Base-by-base conservation (phyloP, 768 basidiomycete species). In the Tylopilus plumbeoviolaceoides region DNA sequence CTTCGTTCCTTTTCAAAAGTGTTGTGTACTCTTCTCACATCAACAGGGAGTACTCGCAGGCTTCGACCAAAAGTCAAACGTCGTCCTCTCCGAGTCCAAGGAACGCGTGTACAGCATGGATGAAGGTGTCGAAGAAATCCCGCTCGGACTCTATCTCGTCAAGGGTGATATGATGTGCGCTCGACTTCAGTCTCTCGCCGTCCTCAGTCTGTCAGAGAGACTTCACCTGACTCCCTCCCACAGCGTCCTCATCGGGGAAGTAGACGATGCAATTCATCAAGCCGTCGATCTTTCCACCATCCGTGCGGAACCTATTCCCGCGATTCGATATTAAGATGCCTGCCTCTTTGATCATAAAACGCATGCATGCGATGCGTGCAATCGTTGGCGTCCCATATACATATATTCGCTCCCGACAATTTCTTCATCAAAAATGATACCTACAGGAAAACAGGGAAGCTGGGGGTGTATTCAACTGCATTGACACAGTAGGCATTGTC, bases 141-240 rank as follows among this genome's bases (percentile, higher is more conserved):
- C 92, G 0, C 77, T 98, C 23, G 97, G 97, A 0, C 77, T 98
- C 42, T 98, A 99, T 71, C 85, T 99, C 64, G 93, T 99, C 67
- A 94, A 98, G 63, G 97, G 97, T 4, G 97, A 99, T 67, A 94
- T 94, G 80, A 94, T 95, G 97, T 98, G 63, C 70, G 92, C 82
- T 30, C 10, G 7, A 30, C 21, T 15, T 38, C 40, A 25, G 17
- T n/a, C 15, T 35, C 6, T 7, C 35, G 5, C 5, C 35, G 10
- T 38, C 36, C 1, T 9, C 8, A 7, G 15, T 42, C 30, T 10
- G 8, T 30, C 28, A 10, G 28, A 30, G 2, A 7, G 17, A 3
- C 43, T 58, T 33, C 40, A 55, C 56, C 51, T 52, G 40, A 53
- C 40, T 4, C 20, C 18, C n/a, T 11, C 31, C 4, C 4, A 5